Percentiles rank a stretch among this genome's conserved stretches.
phyloP scores from a whole-genome alignment of 2,329 filamentous ascomycete genomes.

The Trichophyton equinum region DNA sequence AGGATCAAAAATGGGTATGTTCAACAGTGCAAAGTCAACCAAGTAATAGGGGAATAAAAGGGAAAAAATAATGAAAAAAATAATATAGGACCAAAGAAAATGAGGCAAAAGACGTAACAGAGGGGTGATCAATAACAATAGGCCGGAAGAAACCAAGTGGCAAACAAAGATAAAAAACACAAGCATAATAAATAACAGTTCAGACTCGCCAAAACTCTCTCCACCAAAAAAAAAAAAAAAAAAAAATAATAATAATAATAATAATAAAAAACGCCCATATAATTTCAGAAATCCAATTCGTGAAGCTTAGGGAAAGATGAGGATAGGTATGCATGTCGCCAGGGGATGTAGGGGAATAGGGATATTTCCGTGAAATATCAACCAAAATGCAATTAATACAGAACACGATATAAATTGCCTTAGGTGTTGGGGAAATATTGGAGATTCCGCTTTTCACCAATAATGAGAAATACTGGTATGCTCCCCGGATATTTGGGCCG shows the following conservation, averaged over 20 bases:
- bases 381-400: neutral
- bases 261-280: slow-evolving; percentile 1
- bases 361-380: neutral
- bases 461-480: neutral
- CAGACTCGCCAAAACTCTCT: neutral
- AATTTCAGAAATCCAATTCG: neutral
- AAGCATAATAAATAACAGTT: neutral
- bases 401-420: neutral
- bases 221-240: neutral
- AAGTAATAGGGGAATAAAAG: neutral
- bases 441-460: neutral
- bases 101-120: neutral
- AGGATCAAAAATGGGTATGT: neutral
- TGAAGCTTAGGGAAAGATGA: neutral
- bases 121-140: neutral
- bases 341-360: neutral
- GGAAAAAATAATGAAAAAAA: neutral
- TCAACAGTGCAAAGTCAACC: neutral
- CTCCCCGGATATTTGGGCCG: neutral
- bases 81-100: neutral
- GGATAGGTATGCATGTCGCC: neutral
- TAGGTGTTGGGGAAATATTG: neutral
- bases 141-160: neutral
- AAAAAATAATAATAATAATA: no score
- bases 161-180: no score